Conservation (phyloP, 768 basidiomycete species). For the Rhodotorula diobovata region DNA sequence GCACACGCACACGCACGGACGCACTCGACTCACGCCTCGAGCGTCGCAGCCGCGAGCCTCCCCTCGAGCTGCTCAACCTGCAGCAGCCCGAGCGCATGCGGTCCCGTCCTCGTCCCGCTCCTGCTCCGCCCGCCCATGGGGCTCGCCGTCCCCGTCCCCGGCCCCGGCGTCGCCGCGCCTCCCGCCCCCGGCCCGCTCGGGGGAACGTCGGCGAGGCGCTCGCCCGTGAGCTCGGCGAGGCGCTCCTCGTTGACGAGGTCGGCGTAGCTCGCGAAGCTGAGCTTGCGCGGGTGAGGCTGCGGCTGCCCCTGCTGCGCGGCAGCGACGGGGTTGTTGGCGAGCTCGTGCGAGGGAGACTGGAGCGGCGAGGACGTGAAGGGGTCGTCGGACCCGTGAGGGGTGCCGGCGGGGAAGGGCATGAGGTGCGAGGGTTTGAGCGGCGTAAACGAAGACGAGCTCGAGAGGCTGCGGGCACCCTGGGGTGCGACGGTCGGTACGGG, state of each 20-base stretch:
- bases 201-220: constrained; percentile 1
- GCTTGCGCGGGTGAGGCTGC: constrained; percentile 21
- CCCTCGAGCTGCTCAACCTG: background rate
- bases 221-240: constrained; percentile 35
- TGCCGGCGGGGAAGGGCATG: constrained; percentile 2
- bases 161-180: background rate
- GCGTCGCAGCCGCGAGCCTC: background rate
- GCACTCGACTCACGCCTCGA: background rate
- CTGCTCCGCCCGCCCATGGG: constrained; percentile 3
- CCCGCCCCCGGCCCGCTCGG: background rate
- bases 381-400: background rate
- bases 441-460: background rate
- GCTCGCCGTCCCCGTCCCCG: constrained; percentile 4
- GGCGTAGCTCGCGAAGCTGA: constrained; percentile 22
- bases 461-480: too few species aligned
- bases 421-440: constrained; percentile 20
- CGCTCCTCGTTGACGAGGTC: constrained; percentile 40
- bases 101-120: background rate
- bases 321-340: constrained; percentile 13
- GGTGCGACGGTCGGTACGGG: background rate
- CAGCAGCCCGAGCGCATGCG: background rate
- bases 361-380: constrained; percentile 15
- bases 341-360: background rate
- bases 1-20: background rate
- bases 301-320: too few species aligned